phyloP scores from a whole-genome alignment of 2,329 filamentous ascomycete species.

The Fusarium odoratissimum region DNA sequence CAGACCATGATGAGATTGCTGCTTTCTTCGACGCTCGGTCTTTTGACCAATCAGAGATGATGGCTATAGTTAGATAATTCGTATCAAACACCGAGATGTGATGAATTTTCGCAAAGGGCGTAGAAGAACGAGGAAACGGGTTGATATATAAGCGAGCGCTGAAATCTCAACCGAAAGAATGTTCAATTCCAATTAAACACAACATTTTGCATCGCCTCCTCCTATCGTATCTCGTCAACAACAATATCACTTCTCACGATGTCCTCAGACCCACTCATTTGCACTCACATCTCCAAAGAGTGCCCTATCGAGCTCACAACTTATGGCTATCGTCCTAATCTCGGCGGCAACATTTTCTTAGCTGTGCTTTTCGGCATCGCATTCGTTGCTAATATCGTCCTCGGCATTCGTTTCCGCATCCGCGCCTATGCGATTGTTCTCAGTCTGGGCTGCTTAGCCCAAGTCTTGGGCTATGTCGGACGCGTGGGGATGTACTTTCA shows the following conservation, averaged over 20 bases:
- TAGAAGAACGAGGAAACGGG: rapidly evolving
- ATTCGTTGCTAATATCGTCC: neutral
- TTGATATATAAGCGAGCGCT: neutral
- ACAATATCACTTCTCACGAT: neutral
- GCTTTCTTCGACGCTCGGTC: neutral
- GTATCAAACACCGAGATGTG: neutral
- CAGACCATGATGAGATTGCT: neutral
- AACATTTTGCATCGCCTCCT: neutral
- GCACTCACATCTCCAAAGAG: neutral
- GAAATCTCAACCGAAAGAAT: rapidly evolving
- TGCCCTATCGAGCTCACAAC: constrained; percentile 1
- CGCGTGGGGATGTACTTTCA: constrained; percentile 12
- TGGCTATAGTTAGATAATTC: neutral
- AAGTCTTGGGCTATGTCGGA: neutral
- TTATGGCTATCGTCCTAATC: neutral
- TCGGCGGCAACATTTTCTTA: neutral
- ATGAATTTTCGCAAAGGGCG: neutral
- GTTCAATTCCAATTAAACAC: neutral
- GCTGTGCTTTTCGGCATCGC: neutral
- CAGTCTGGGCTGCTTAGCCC: neutral
- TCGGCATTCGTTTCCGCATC: constrained; percentile 3
- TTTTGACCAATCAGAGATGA: neutral
- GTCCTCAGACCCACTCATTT: neutral
- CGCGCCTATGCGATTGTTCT: constrained; percentile 14
- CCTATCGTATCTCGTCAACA: neutral